These are phyloP conservation scores for Mimosa bimucronata DNA, from an alignment of 306 rosid genomes.

Conservation along the genomic window DNA sequence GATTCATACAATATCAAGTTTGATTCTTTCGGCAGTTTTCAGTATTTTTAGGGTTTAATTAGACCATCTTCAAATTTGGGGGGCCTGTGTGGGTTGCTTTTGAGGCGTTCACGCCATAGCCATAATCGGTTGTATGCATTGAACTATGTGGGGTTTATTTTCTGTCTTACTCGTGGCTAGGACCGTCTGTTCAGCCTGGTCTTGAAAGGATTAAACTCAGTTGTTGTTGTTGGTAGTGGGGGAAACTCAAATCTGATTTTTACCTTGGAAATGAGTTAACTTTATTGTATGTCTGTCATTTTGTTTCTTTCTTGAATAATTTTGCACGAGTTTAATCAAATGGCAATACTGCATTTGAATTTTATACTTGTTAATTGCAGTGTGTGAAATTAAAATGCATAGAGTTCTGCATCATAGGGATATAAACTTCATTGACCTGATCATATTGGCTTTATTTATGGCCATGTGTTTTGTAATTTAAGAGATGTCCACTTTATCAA, in stretches of 20 bases:
- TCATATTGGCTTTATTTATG: conserved; percentile 21
- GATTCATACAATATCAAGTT: conserved; percentile 41
- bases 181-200: conserved; percentile 29
- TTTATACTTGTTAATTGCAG: conserved; percentile 35
- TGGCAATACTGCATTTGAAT: conserved; percentile 35
- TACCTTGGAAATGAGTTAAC: conserved; percentile 50
- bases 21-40: conserved; percentile 27
- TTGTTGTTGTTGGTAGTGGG: conserved; percentile 23
- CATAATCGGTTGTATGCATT: not conserved
- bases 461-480: not conserved
- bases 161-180: not conserved
- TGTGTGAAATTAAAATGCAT: conserved; percentile 29
- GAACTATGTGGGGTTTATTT: conserved; percentile 24
- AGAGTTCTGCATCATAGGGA: conserved; percentile 10
- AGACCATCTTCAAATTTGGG: conserved; percentile 8
- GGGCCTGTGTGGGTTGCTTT: conserved; percentile 17
- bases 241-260: conserved; percentile 17
- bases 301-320: conserved; percentile 6
- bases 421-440: conserved; percentile 19
- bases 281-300: conserved; percentile 33
- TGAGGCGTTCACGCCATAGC: not conserved
- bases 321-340: conserved; percentile 25
- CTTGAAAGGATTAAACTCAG: conserved; percentile 28
- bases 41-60: conserved; percentile 21
- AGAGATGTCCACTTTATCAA: conserved; percentile 16